Conservation (phyloP, 2,329 filamentous ascomycete genomes). For the Podosphaera fusca region DNA sequence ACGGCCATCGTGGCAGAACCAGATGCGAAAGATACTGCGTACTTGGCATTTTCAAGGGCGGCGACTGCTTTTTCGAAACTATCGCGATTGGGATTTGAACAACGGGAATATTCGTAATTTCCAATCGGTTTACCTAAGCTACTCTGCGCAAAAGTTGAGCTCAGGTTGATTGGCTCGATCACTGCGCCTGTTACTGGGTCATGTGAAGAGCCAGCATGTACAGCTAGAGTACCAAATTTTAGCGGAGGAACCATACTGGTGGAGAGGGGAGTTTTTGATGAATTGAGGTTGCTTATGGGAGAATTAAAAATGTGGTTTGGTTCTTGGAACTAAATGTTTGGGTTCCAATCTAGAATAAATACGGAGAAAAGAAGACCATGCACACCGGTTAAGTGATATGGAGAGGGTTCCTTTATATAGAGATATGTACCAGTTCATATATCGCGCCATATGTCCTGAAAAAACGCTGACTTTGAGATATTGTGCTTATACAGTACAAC, state of each 20-base stretch:
- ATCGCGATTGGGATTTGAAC: constrained; percentile 79
- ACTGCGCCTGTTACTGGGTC: constrained; percentile 85
- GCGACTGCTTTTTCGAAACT: constrained; percentile 88
- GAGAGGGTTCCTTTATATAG: no score
- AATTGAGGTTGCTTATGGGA: no score
- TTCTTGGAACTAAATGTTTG: no score
- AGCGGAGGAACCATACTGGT: constrained; percentile 18
- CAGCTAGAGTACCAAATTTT: constrained; percentile 77
- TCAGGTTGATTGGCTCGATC: constrained; percentile 87
- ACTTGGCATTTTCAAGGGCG: constrained; percentile 73
- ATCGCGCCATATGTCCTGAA: no score
- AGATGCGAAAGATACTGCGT: constrained; percentile 83
- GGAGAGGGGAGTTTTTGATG: no score
- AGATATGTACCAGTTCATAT: no score
- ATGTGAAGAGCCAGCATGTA: constrained; percentile 79
- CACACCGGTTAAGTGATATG: no score
- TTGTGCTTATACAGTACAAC: no score
- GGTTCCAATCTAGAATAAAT: no score
- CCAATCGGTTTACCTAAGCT: constrained; percentile 73
- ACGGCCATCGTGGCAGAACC: constrained; percentile 84
- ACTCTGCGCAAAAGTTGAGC: constrained; percentile 87
- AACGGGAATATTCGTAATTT: constrained; percentile 78
- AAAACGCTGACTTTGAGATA: no score
- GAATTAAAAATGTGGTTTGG: no score
- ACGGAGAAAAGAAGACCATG: no score